phyloP scores from a whole-genome alignment of 495 filamentous ascomycete genomes.

The Xylaria cubensis region DNA sequence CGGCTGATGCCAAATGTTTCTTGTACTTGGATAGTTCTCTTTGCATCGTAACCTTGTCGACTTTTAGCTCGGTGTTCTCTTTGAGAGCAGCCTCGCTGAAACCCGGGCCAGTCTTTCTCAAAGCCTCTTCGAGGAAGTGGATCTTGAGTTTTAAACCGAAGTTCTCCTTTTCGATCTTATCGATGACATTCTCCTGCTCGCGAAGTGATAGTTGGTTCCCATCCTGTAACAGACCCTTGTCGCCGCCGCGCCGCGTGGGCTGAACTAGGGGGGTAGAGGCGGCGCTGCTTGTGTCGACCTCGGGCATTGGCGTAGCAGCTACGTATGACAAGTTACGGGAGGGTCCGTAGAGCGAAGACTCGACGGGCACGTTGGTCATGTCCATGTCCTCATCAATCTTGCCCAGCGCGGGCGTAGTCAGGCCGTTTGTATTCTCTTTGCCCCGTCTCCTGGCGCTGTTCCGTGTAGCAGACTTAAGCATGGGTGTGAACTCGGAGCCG shows the following conservation, averaged over 20 bases:
- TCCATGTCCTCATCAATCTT: constrained; percentile 69
- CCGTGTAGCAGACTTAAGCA: constrained; percentile 87
- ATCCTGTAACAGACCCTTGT: constrained; percentile 69
- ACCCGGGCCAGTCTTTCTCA: constrained; percentile 83
- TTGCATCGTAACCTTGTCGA: constrained; percentile 85
- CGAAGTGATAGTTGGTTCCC: constrained; percentile 90
- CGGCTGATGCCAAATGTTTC: constrained; percentile 77
- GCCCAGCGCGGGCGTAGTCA: constrained; percentile 73
- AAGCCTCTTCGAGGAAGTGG: constrained; percentile 77
- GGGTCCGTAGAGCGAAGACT: constrained; percentile 73
- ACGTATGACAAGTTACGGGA: constrained; percentile 59
- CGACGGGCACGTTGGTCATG: constrained; percentile 67
- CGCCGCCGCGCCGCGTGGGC: constrained; percentile 64
- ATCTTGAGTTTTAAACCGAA: constrained; percentile 82
- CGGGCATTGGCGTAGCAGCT: constrained; percentile 64
- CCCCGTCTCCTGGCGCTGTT: constrained; percentile 73
- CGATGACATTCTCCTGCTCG: constrained; percentile 94
- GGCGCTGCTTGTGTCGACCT: constrained; percentile 75
- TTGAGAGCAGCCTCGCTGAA: constrained; percentile 85
- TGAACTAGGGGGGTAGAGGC: constrained; percentile 78
- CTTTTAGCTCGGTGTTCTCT: constrained; percentile 95
- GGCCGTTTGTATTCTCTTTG: constrained; percentile 54
- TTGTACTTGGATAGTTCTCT: constrained; percentile 82
- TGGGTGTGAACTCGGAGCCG: constrained; percentile 87
- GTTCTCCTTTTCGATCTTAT: constrained; percentile 93